These are phyloP conservation scores for Alternaria arborescens DNA, from an alignment of 2,329 filamentous ascomycete genomes.

Conservation along the genomic window DNA sequence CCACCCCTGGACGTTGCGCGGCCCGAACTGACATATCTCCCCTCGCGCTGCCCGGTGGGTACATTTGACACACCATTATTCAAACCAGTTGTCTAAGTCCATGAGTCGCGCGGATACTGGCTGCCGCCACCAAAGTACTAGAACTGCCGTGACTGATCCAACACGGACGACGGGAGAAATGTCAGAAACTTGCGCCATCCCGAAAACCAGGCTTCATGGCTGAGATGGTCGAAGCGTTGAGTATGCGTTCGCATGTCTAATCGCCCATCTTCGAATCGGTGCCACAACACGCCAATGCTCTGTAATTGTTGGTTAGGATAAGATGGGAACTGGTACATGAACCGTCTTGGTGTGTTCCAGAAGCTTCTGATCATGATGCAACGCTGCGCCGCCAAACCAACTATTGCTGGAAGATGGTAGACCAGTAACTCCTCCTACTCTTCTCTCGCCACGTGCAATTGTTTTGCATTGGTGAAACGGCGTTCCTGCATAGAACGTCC, in stretches of 20 bases:
- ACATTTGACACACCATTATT: not conserved
- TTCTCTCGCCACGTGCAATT: conserved; percentile 4
- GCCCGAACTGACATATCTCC: conserved; percentile 8
- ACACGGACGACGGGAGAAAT: conserved; percentile 11
- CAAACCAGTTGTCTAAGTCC: not conserved
- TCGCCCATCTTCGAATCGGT: conserved; percentile 16
- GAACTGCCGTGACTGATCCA: not conserved
- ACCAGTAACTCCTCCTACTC: not conserved
- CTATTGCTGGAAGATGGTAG: conserved; percentile 8
- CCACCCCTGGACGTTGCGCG: conserved; percentile 10
- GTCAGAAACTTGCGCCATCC: conserved; percentile 13
- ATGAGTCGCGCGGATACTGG: conserved; percentile 2
- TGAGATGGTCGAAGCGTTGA: not conserved
- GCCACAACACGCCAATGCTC: conserved; percentile 6
- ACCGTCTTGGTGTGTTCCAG: conserved; percentile 13
- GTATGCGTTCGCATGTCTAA: conserved; percentile 8
- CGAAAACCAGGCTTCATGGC: conserved; percentile 14
- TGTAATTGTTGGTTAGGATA: not conserved
- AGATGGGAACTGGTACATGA: conserved; percentile 1
- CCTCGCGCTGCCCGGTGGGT: not conserved
- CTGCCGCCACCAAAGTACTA: not conserved
- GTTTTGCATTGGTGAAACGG: conserved; percentile 11
- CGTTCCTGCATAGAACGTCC: not conserved
- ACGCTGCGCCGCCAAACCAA: not conserved
- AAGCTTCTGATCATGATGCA: conserved; percentile 3